These are phyloP conservation scores for Dioscorea dumetorum DNA, from an alignment of 106 monocot species.

Conservation along the genomic window DNA sequence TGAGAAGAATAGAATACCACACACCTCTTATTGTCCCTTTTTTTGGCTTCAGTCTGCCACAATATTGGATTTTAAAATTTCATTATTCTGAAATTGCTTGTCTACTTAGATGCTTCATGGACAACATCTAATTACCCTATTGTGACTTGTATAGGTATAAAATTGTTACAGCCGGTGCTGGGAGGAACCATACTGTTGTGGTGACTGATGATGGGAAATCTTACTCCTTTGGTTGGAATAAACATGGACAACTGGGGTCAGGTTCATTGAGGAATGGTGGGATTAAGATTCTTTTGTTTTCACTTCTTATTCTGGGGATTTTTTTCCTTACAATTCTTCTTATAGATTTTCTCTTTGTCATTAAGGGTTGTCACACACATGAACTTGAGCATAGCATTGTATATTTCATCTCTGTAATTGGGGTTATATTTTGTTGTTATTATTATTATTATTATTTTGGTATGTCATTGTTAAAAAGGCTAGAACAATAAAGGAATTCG, in stretches of 20 bases:
- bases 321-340: too few relatives aligned
- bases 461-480: too few relatives aligned
- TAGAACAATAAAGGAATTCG: too few relatives aligned
- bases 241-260: constrained; percentile 87
- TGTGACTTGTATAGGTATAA: constrained; percentile 38
- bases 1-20: too few relatives aligned
- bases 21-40: too few relatives aligned
- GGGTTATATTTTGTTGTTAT: background rate
- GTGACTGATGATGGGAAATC: constrained; percentile 90
- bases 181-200: constrained; percentile 86
- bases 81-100: background rate
- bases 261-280: constrained; percentile 75
- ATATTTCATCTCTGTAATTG: background rate
- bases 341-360: too few relatives aligned
- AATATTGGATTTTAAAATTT: background rate
- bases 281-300: constrained; percentile 1
- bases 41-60: background rate
- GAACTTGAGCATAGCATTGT: background rate
- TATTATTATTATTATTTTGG: background rate
- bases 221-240: constrained; percentile 87
- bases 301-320: too few relatives aligned
- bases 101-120: background rate
- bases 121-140: background rate
- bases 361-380: background rate
- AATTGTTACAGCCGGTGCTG: constrained; percentile 64